phyloP scores from a whole-genome alignment of 1,284 basidiomycete genomes.

The Laetiporus sulphureus region DNA sequence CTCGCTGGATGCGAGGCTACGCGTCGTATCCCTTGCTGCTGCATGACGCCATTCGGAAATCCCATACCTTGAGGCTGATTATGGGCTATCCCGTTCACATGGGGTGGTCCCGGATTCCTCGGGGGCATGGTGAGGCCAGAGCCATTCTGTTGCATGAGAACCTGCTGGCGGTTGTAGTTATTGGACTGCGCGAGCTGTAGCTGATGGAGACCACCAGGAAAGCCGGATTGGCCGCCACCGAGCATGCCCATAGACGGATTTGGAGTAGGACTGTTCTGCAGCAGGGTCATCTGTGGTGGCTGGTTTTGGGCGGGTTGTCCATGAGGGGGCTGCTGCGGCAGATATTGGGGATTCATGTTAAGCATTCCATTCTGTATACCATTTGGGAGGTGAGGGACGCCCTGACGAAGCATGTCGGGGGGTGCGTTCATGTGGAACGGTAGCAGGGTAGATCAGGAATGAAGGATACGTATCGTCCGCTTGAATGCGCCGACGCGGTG shows the following conservation, averaged over 20 bases:
- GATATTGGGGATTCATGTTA: conserved; percentile 32
- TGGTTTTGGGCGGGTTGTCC: conserved; percentile 27
- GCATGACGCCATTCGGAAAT: conserved; percentile 33
- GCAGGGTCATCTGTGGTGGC: conserved; percentile 31
- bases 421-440: conserved; percentile 25
- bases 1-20: conserved; percentile 43
- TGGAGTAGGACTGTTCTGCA: conserved; percentile 32
- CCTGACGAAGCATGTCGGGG: conserved; percentile 39
- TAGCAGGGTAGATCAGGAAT: too few species aligned
- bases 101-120: conserved; percentile 32
- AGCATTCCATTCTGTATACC: too few species aligned
- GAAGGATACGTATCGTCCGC: background rate
- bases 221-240: conserved; percentile 16
- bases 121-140: conserved; percentile 30
- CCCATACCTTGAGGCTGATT: conserved; percentile 33
- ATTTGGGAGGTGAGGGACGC: conserved; percentile 36
- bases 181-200: conserved; percentile 16
- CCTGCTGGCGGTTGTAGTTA: conserved; percentile 19
- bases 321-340: conserved; percentile 32
- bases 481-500: conserved; percentile 9
- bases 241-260: conserved; percentile 35
- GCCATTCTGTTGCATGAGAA: conserved; percentile 29
- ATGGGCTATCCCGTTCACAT: conserved; percentile 33
- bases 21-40: conserved; percentile 36
- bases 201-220: conserved; percentile 12